These are phyloP conservation scores for Macrophomina phaseolina DNA, from an alignment of 2,329 filamentous ascomycete species.

Conservation along the genomic window DNA sequence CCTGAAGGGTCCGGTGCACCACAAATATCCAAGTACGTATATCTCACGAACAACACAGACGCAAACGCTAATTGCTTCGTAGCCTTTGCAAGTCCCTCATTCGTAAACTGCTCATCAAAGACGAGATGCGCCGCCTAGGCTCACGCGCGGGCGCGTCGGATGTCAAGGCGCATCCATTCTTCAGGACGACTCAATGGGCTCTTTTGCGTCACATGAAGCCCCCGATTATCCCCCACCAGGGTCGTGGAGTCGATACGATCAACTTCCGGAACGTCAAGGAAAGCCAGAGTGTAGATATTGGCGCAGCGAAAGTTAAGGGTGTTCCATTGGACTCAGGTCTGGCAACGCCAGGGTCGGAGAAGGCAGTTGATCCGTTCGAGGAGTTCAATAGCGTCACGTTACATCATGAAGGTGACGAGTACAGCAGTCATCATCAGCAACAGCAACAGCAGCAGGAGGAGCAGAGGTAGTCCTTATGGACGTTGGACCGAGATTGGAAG, in stretches of 20 bases:
- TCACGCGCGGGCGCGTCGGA: slow-evolving; percentile 95
- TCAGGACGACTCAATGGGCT: slow-evolving; percentile 94
- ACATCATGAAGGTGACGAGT: slow-evolving; percentile 90
- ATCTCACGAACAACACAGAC: background rate
- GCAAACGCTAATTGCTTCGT: background rate
- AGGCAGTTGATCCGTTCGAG: slow-evolving; percentile 83
- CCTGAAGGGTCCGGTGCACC: slow-evolving; percentile 84
- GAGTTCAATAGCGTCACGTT: slow-evolving; percentile 98
- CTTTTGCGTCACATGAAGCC: slow-evolving; percentile 97
- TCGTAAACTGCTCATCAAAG: slow-evolving; percentile 95
- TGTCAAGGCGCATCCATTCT: slow-evolving; percentile 95
- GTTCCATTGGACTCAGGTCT: slow-evolving; percentile 86
- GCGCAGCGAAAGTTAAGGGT: slow-evolving; percentile 65
- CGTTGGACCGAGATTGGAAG: background rate
- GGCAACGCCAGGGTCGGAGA: slow-evolving; percentile 80
- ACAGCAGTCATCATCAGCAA: slow-evolving; percentile 4
- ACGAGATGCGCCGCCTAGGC: slow-evolving; percentile 90
- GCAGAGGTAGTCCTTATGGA: slow-evolving; percentile 14
- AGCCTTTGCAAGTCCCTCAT: slow-evolving; percentile 97
- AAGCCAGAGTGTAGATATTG: slow-evolving; percentile 88
- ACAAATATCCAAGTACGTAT: slow-evolving; percentile 86
- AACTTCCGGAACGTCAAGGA: slow-evolving; percentile 99
- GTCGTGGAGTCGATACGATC: slow-evolving; percentile 87
- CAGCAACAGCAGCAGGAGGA: slow-evolving; percentile 8
- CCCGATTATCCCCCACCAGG: slow-evolving; percentile 91